These are phyloP conservation scores for Rosa multiflora DNA, from an alignment of 306 rosid genomes.

Conservation along the genomic window DNA sequence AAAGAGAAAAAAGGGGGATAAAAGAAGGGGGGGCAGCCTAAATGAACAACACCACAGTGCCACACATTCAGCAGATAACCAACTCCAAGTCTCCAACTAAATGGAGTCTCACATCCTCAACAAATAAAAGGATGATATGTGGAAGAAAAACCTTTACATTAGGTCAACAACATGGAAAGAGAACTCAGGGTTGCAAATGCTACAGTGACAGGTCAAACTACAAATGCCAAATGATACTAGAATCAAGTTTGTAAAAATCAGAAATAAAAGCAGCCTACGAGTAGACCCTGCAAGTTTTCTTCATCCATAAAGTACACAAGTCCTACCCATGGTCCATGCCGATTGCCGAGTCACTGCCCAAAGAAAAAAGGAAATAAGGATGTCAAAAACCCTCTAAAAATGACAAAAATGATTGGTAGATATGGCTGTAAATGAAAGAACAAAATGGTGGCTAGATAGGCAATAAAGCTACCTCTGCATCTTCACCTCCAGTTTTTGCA, in stretches of 20 bases:
- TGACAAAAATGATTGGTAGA: background rate
- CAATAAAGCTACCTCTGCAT: conserved; percentile 47
- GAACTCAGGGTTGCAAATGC: conserved; percentile 7
- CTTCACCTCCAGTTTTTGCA: conserved; percentile 42
- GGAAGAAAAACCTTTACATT: conserved; percentile 9
- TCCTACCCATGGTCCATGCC: conserved; percentile 22
- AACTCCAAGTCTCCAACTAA: background rate
- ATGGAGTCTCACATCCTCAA: background rate
- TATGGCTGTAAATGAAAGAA: background rate
- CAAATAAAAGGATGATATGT: background rate
- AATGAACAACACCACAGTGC: background rate
- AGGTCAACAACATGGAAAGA: conserved; percentile 6
- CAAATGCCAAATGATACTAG: conserved; percentile 13
- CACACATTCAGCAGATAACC: conserved; percentile 1
- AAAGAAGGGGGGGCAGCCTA: background rate
- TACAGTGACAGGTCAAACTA: conserved; percentile 2
- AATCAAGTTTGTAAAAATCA: conserved; percentile 23
- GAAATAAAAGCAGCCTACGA: conserved; percentile 25
- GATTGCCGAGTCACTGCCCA: conserved; percentile 41
- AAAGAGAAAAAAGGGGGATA: background rate
- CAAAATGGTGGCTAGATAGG: conserved; percentile 4
- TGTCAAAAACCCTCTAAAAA: background rate
- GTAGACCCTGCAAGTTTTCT: conserved; percentile 31
- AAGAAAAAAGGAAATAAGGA: conserved; percentile 2
- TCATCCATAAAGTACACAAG: conserved; percentile 27